phyloP scores from a whole-genome alignment of 2,329 filamentous ascomycete genomes.

The Bimuria novae-zelandiae region DNA sequence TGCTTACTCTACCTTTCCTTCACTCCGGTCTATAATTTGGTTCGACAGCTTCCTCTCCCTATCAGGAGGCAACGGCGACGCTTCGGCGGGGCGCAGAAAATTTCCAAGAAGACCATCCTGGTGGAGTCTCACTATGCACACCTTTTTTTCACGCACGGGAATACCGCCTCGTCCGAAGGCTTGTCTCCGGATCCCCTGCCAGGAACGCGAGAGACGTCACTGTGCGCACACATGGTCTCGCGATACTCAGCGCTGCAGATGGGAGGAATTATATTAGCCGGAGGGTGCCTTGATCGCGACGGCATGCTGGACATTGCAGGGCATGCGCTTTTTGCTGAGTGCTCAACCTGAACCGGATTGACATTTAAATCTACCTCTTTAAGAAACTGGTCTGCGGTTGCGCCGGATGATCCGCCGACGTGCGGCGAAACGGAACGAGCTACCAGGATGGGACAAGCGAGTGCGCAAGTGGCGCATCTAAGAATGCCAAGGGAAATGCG shows the following conservation, averaged over 20 bases:
- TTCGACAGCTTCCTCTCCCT: neutral
- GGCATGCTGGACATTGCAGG: too few relatives aligned
- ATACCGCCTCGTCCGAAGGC: neutral
- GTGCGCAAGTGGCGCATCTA: conserved; percentile 3
- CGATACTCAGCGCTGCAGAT: neutral
- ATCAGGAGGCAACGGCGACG: conserved; percentile 1
- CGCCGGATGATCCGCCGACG: neutral
- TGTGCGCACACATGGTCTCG: neutral
- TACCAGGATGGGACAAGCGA: conserved; percentile 1
- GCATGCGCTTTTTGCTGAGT: too few relatives aligned
- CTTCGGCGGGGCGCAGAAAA: neutral
- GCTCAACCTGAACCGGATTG: neutral
- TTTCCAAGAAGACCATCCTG: neutral
- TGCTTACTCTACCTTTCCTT: too few relatives aligned
- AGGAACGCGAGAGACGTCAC: neutral
- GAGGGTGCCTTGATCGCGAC: too few relatives aligned
- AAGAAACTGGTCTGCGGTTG: neutral
- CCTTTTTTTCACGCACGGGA: neutral
- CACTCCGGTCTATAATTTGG: too few relatives aligned
- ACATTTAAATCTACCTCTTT: neutral
- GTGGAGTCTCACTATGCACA: too few relatives aligned
- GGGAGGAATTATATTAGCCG: neutral
- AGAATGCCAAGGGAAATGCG: conserved; percentile 4
- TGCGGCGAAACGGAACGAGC: neutral
- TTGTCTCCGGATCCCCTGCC: neutral